Evolutionary conservation across 108 stramenopile species (phyloP).

Genomic region (Skeletonema costatum): DNA sequence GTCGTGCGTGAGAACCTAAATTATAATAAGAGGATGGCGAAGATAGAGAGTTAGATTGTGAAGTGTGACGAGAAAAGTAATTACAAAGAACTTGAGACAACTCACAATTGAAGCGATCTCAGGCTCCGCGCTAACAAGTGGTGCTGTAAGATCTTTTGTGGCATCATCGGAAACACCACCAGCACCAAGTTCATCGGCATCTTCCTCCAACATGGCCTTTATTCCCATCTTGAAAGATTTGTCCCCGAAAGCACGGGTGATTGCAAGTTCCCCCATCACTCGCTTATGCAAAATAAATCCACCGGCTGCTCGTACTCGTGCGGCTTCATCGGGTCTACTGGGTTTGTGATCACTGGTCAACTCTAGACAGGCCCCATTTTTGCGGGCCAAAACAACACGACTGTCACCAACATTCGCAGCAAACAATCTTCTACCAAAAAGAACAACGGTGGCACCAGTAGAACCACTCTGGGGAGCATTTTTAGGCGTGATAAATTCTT

Average conservation of each 20-base stretch:
- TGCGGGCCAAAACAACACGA: slow-evolving; percentile 90
- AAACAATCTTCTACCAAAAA: slow-evolving; percentile 90
- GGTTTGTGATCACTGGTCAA: slow-evolving; percentile 97
- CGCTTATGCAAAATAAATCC: slow-evolving; percentile 95
- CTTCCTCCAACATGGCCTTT: slow-evolving; percentile 89
- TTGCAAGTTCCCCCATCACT: slow-evolving; percentile 98
- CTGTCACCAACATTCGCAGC: slow-evolving; percentile 97
- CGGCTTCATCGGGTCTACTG: slow-evolving; percentile 92
- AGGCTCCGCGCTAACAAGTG: slow-evolving; percentile 91
- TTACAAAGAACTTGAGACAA: slow-evolving; percentile 12
- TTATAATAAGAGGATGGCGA: slow-evolving; percentile 25
- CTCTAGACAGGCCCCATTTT: slow-evolving; percentile 89
- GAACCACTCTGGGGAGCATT: slow-evolving; percentile 91
- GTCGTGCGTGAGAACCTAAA: slow-evolving; percentile 80
- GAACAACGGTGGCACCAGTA: slow-evolving; percentile 90
- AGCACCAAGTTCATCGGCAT: slow-evolving; percentile 77
- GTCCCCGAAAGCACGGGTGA: slow-evolving; percentile 97
- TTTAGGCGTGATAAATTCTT: slow-evolving; percentile 90
- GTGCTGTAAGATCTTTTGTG: slow-evolving; percentile 85
- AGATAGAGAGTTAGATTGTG: slow-evolving; percentile 14
- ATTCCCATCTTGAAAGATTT: slow-evolving; percentile 97
- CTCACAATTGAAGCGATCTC: slow-evolving; percentile 92
- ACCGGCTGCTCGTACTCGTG: slow-evolving; percentile 92
- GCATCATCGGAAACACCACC: slow-evolving; percentile 72
- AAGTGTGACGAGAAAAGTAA: neutral